A percentile compares a stretch with the other conserved stretches of the same genome.
phyloP scores from a whole-genome alignment of 805 yeast species.

The Wickerhamiella australiensis region DNA sequence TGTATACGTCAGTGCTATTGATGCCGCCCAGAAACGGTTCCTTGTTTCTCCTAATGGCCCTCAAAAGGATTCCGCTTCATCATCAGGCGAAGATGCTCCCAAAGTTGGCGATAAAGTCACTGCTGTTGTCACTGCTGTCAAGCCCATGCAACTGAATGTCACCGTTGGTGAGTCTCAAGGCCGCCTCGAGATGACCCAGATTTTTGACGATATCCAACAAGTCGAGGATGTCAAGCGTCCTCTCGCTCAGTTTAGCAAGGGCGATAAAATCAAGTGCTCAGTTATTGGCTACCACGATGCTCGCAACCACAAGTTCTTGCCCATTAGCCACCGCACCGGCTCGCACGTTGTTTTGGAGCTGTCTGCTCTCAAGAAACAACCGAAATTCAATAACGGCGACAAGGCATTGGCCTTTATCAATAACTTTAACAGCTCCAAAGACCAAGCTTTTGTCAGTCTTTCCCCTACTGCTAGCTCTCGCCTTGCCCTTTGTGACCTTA shows the following conservation, averaged over 20 bases:
- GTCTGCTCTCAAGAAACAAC: constrained; percentile 30
- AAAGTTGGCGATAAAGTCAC: constrained; percentile 49
- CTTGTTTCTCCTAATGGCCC: constrained; percentile 44
- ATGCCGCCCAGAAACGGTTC: constrained; percentile 59
- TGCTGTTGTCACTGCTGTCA: constrained; percentile 49
- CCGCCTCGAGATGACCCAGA: constrained; percentile 62
- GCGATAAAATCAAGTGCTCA: constrained; percentile 46
- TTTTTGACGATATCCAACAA: constrained; percentile 42
- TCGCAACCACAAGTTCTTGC: constrained; percentile 52
- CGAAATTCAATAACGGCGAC: constrained; percentile 34
- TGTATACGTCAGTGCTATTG: constrained; percentile 53
- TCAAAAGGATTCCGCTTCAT: constrained; percentile 2
- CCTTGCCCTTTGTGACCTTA: constrained; percentile 49
- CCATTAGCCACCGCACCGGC: constrained; percentile 47
- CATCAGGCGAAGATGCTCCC: constrained; percentile 33
- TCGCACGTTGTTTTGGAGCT: constrained; percentile 53
- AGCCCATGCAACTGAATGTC: constrained; percentile 63
- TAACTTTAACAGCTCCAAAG: constrained; percentile 41
- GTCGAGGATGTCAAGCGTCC: constrained; percentile 51
- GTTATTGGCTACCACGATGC: constrained; percentile 70
- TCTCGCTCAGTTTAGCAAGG: constrained; percentile 44
- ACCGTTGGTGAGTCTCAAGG: constrained; percentile 72
- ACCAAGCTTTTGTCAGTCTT: constrained; percentile 50
- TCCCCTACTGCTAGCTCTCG: constrained; percentile 59
- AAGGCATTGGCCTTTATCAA: constrained; percentile 51